Percentiles rank a stretch among this genome's conserved stretches.
Conservation (phyloP, 306 rosid genomes). For the Cicer bijugum region DNA sequence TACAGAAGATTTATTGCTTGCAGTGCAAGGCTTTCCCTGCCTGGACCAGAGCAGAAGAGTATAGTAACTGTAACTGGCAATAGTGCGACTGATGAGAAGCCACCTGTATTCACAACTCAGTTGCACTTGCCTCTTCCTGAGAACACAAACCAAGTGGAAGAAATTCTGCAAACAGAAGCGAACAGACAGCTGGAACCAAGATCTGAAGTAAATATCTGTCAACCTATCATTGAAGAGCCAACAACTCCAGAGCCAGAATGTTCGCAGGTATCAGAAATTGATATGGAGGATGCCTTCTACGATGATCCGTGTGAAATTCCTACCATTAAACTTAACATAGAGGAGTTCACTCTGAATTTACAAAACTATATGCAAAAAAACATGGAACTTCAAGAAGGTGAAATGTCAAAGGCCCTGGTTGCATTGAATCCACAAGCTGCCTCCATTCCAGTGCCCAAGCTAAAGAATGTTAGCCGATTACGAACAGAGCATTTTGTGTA, state of each 20-base stretch:
- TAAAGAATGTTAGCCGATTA: conserved; percentile 80
- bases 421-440: conserved; percentile 79
- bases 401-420: conserved; percentile 90
- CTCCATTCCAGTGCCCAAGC: conserved; percentile 83
- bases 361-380: conserved; percentile 83
- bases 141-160: conserved; percentile 53
- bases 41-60: conserved; percentile 85
- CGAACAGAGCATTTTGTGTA: conserved; percentile 99
- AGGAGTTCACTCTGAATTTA: conserved; percentile 79
- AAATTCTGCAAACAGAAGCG: conserved; percentile 54
- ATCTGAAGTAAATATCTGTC: conserved; percentile 53
- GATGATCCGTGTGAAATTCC: conserved; percentile 86
- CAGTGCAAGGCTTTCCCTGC: conserved; percentile 98
- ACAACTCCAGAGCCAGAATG: conserved; percentile 86
- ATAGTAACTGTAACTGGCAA: conserved; percentile 61
- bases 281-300: conserved; percentile 74
- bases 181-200: conserved; percentile 48
- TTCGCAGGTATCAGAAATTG: conserved; percentile 52
- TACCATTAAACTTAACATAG: conserved; percentile 74
- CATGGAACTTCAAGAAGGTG: conserved; percentile 88
- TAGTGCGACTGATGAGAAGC: conserved; percentile 50
- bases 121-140: conserved; percentile 67
- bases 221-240: conserved; percentile 97
- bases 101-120: conserved; percentile 47
- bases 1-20: conserved; percentile 50